Evolutionary conservation across 169 alveolate species (phyloP).

Genomic region (Theileria annulata): DNA sequence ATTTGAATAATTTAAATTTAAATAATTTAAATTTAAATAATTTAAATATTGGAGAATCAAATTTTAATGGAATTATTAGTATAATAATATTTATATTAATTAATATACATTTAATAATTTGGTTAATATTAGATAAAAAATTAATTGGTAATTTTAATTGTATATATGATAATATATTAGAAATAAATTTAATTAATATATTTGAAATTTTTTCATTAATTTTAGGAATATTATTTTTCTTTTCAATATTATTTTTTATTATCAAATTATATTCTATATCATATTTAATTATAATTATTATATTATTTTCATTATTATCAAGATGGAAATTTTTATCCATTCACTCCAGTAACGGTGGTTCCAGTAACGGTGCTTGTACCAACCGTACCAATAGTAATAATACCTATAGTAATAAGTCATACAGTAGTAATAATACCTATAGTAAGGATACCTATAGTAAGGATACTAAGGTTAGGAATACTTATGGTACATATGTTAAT

Average conservation of each 20-base stretch:
- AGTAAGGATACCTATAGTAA: not conserved
- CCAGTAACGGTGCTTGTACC: not conserved
- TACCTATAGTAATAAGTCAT: not conserved
- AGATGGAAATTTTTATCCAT: slow-evolving; percentile 1
- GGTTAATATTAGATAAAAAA: too few relatives aligned
- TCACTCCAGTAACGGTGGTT: not conserved
- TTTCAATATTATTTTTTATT: not conserved
- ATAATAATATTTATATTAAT: too few relatives aligned
- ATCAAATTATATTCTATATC: not conserved
- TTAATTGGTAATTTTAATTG: not conserved
- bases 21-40: too few relatives aligned
- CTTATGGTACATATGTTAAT: not conserved
- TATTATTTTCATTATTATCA: not conserved
- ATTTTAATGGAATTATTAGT: too few relatives aligned
- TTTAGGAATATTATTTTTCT: not conserved
- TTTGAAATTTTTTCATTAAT: not conserved
- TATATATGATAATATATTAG: not conserved
- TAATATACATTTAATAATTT: too few relatives aligned
- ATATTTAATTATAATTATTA: not conserved
- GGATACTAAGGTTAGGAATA: not conserved
- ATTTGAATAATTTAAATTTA: not conserved
- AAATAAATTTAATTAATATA: not conserved
- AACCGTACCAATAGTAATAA: not conserved
- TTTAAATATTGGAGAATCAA: too few relatives aligned
- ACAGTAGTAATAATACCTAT: not conserved